Evolutionary conservation across 164 flowering plant genomes (phyloP).

Genomic region (Dillenia suffruticosa): DNA sequence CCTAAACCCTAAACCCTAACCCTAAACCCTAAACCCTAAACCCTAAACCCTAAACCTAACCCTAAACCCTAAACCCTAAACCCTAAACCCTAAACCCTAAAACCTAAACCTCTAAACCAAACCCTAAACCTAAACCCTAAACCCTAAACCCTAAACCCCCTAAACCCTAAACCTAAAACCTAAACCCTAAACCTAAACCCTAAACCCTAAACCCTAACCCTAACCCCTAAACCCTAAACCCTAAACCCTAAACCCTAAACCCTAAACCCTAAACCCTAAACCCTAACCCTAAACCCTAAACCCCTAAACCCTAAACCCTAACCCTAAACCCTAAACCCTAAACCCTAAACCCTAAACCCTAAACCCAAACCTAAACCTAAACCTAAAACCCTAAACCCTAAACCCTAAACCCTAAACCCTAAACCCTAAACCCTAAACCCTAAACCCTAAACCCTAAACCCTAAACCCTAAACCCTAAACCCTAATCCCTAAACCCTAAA

Average conservation of each 20-base stretch:
- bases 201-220: slow-evolving; percentile 4
- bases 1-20: slow-evolving; percentile 1
- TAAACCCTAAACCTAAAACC: not conserved
- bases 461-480: not conserved
- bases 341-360: slow-evolving; percentile 4
- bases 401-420: slow-evolving; percentile 5
- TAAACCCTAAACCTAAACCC: slow-evolving; percentile 3
- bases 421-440: slow-evolving; percentile 5
- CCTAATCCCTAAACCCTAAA: not conserved
- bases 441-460: slow-evolving; percentile 3
- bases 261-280: slow-evolving; percentile 4
- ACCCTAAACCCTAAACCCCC: slow-evolving; percentile 7
- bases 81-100: slow-evolving; percentile 3
- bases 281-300: not conserved
- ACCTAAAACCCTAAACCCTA: not conserved
- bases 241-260: slow-evolving; percentile 5
- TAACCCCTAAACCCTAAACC: slow-evolving; percentile 3
- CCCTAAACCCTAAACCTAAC: slow-evolving; percentile 2
- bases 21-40: not conserved
- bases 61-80: not conserved
- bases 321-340: slow-evolving; percentile 5
- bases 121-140: slow-evolving; percentile 9
- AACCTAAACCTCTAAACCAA: slow-evolving; percentile 6
- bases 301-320: not conserved
- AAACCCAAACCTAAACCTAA: not conserved